These are phyloP conservation scores for Hypoxylon fragiforme DNA, from an alignment of 495 filamentous ascomycete species.

Conservation along the genomic window DNA sequence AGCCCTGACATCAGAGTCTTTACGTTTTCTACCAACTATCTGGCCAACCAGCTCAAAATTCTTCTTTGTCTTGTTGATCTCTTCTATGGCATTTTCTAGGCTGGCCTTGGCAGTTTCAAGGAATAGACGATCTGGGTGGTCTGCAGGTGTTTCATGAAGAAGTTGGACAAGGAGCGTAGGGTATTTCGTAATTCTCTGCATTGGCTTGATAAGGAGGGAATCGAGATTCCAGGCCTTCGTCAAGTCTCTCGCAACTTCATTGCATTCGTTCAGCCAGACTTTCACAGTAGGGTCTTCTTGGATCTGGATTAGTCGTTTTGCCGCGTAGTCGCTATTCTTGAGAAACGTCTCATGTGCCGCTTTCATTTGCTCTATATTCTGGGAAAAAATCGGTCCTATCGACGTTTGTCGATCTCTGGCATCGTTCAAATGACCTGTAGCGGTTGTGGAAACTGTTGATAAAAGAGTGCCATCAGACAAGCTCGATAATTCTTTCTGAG, in stretches of 20 bases:
- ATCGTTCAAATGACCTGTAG: constrained; percentile 43
- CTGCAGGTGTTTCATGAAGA: constrained; percentile 72
- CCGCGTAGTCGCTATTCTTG: constrained; percentile 82
- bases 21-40: constrained; percentile 82
- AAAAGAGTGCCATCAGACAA: constrained; percentile 38
- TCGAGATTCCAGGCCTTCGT: constrained; percentile 93
- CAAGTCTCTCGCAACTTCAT: constrained; percentile 81
- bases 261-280: constrained; percentile 91
- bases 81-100: constrained; percentile 70
- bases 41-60: constrained; percentile 86
- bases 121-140: constrained; percentile 78
- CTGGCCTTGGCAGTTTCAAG: constrained; percentile 65
- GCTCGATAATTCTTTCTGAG: constrained; percentile 42
- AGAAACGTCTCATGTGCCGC: constrained; percentile 82
- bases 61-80: constrained; percentile 92
- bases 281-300: constrained; percentile 74
- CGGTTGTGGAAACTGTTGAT: constrained; percentile 36
- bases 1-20: constrained; percentile 83
- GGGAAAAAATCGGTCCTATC: constrained; percentile 76
- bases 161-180: constrained; percentile 80
- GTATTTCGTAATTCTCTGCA: constrained; percentile 90
- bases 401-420: constrained; percentile 72
- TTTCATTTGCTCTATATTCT: constrained; percentile 77
- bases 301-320: constrained; percentile 72
- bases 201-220: constrained; percentile 91